A percentile compares a stretch with the other conserved stretches of the same genome.
Conservation (phyloP, 2,329 filamentous ascomycete species). For the Scedosporium dehoogii region DNA sequence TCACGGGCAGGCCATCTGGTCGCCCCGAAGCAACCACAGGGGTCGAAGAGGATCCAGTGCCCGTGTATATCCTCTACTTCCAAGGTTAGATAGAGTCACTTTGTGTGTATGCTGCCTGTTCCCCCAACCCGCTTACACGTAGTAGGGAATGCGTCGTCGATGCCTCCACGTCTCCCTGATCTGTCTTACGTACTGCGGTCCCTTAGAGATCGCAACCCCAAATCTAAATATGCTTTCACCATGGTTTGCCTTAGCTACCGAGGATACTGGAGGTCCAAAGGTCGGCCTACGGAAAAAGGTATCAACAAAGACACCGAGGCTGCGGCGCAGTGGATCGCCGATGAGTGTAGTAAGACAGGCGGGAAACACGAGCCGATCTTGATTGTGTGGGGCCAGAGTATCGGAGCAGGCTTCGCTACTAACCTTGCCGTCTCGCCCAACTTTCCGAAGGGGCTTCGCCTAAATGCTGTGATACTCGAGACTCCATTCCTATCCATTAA, state of each 20-base stretch:
- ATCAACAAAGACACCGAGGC: constrained; percentile 60
- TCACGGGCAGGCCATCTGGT: constrained; percentile 7
- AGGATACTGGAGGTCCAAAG: constrained; percentile 70
- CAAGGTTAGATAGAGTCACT: constrained; percentile 32
- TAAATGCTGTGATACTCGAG: constrained; percentile 54
- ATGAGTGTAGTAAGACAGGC: constrained; percentile 23
- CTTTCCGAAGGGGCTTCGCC: constrained; percentile 16
- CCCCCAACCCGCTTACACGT: background rate
- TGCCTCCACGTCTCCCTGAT: constrained; percentile 46
- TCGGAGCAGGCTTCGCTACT: constrained; percentile 63
- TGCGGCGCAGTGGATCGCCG: constrained; percentile 50
- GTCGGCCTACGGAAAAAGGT: constrained; percentile 59
- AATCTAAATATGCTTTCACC: constrained; percentile 29
- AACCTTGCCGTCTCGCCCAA: constrained; percentile 39
- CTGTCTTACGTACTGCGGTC: constrained; percentile 41
- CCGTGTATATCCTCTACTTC: constrained; percentile 46
- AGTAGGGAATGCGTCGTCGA: constrained; percentile 48
- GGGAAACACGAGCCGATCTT: constrained; percentile 25
- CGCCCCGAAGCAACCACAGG: constrained; percentile 6
- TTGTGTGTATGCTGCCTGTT: constrained; percentile 8
- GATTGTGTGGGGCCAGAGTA: constrained; percentile 68
- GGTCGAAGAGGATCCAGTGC: constrained; percentile 12
- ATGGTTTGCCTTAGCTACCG: constrained; percentile 53
- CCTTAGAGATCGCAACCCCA: constrained; percentile 26
- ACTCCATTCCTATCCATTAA: constrained; percentile 65